Base-by-base conservation (phyloP, 2,329 filamentous ascomycete genomes). In the Phialemoniopsis sp. region DNA sequence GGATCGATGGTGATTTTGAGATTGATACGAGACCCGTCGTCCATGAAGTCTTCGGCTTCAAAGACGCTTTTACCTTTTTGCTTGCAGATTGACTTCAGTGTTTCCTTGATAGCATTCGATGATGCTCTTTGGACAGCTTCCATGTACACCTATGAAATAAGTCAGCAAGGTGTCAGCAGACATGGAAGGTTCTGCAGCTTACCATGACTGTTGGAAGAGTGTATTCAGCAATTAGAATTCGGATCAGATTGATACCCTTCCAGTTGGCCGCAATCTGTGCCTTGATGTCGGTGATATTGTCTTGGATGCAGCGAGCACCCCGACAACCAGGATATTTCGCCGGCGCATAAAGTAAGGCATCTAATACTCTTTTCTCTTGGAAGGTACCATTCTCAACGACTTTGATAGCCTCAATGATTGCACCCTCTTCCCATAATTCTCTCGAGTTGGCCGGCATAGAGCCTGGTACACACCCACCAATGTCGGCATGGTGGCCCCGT, bases 201-300 rank as follows among this genome's bases (percentile, higher is more conserved):
- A n/a, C n/a, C n/a, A n/a, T 79, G 5, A 90, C 86, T 0, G 83
- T 80, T 3, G 79, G 68, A 45, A 86, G 79, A 8, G 79, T 78
- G 47, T 88, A 89, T 51, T 91, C 87, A 13, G 78, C 71, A 46
- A 90, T 87, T 2, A 90, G 66, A 0, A 75, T 70, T 21, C 72
- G 73, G 45, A 90, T 89, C n/a, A 89, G 66, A 33, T 76, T 79
- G 51, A 88, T 87, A 7, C 85, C 85, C 46, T 86, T 85, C 49
- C 85, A 80, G 49, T 89, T 89, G 8, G 83, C 82, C 0, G 83
- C 83, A 18, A 87, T 78, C 54, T 88, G 84, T 2, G 85, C 85
- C 57, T 87, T 86, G 18, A 89, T 65, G 52, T 89, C 85, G 26
- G 85, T 85, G 42, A 89, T 63, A 51, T 89, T 88, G 55, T 89